A percentile compares a stretch with the other conserved stretches of the same genome.
Evolutionary conservation across 768 basidiomycete genomes (phyloP).

Genomic region (Candolleomyces aberdarensis): DNA sequence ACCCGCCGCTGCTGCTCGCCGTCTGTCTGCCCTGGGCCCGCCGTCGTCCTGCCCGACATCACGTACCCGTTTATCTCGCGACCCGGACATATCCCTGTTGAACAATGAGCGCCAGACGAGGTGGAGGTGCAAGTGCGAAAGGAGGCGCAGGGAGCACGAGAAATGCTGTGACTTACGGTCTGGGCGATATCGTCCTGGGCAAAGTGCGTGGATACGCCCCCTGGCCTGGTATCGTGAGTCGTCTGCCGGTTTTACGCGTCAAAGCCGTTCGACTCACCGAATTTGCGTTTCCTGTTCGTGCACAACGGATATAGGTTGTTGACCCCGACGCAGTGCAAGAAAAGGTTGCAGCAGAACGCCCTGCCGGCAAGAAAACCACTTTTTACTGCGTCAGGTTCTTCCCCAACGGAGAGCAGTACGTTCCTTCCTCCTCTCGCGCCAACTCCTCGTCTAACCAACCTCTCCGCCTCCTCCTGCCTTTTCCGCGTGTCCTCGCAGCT

Average conservation of each 20-base stretch:
- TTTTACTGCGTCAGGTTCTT: conserved; percentile 83
- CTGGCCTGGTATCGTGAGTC: conserved; percentile 92
- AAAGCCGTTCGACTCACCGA: conserved; percentile 14
- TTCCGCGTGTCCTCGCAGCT: conserved; percentile 40
- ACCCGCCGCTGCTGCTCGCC: too few species aligned
- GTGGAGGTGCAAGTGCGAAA: conserved; percentile 24
- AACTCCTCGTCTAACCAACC: neutral
- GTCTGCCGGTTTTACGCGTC: conserved; percentile 16
- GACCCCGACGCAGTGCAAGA: conserved; percentile 66
- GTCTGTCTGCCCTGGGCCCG: too few species aligned
- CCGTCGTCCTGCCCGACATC: too few species aligned
- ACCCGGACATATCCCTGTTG: too few species aligned
- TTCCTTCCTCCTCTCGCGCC: conserved; percentile 17
- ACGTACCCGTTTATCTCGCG: too few species aligned
- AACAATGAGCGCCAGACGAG: conserved; percentile 40
- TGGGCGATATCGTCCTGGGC: conserved; percentile 85
- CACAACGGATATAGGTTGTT: conserved; percentile 57
- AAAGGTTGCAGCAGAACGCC: conserved; percentile 65
- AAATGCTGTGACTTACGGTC: conserved; percentile 49
- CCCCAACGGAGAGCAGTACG: conserved; percentile 92
- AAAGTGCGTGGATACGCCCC: conserved; percentile 93
- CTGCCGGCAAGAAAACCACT: conserved; percentile 64
- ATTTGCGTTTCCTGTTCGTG: neutral
- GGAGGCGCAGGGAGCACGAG: conserved; percentile 41
- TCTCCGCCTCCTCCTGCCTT: neutral